Evolutionary conservation across 2,329 filamentous ascomycete species (phyloP), one percentile per base, ranked within the genome.

Genomic region (Fusarium xyrophilum): DNA sequence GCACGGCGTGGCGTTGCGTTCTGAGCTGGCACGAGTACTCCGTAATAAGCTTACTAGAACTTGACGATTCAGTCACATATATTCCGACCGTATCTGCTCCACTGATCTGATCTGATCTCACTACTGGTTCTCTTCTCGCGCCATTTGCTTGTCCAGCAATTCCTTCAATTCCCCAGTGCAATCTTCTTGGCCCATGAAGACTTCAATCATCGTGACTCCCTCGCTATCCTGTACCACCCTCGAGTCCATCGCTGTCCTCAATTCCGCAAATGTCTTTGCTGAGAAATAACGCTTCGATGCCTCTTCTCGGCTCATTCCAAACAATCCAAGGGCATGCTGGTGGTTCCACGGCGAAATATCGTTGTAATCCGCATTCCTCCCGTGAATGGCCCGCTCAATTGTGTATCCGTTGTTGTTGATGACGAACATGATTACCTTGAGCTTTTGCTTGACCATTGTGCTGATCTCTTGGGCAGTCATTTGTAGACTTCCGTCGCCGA

Each of bases 391-490:
- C 13, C 60, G 60, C 28, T 63, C 59, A 23, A 63, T 63, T 3
- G 60, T 63, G 23, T 63, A 63, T 0, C 60, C 59, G n/a, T 63
- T 63, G 4, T 63, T 63, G 5, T 63, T 63, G 14, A 63, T 63
- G 2, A 63, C 59, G 28, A 63, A 50, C 7, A 63, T 44, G 10
- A 58, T 36, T 21, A 63, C 43, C 17, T 63, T 58, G 32, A 63
- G 60, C 3, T 40, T 58, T 4, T 63, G 59, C 19, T 63, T 63
- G 9, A 63, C 14, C 19, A 63, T 63, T 10, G 62, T 38, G 12
- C 60, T 63, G 6, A 63, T 63, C 6, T 63, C 60, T 17, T 63
- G 60, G 1, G 59, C 51, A 8, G 60, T 63, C 59, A 63, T 63
- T 1, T 63, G 59, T 2, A 63, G 6, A 39, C 60, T 63, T 5